phyloP scores from a whole-genome alignment of 1,284 basidiomycete species.

The Tilletiaria anomala region DNA sequence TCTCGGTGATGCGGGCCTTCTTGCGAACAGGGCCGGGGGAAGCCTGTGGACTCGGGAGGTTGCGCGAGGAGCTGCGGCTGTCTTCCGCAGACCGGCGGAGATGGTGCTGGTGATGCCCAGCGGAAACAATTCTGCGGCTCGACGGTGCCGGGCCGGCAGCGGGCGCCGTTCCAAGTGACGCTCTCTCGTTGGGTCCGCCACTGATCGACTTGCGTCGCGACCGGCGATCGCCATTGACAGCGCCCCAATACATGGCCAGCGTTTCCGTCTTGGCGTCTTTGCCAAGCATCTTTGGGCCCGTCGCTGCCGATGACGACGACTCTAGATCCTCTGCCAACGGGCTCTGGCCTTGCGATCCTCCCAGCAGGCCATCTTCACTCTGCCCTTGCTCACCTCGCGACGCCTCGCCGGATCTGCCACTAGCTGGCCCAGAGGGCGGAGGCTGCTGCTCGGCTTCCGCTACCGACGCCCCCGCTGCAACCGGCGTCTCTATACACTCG shows the following conservation, averaged over 20 bases:
- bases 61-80: neutral
- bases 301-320: too few species aligned
- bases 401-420: too few species aligned
- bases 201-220: constrained; percentile 11
- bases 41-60: neutral
- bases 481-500: too few species aligned
- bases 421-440: too few species aligned
- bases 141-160: neutral
- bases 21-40: neutral
- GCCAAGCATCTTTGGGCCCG: constrained; percentile 35
- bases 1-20: neutral
- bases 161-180: neutral
- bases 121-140: neutral
- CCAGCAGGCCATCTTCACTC: too few species aligned
- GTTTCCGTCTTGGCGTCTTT: constrained; percentile 35
- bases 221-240: constrained; percentile 22
- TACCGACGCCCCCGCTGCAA: too few species aligned
- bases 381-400: too few species aligned
- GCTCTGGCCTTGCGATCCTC: too few species aligned
- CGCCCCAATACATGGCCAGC: constrained; percentile 35
- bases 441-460: too few species aligned
- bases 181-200: neutral
- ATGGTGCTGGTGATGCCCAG: constrained; percentile 2
- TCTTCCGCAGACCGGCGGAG: neutral
- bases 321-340: too few species aligned